Evolutionary conservation across 345 rosid species (phyloP), one percentile per base, ranked within the genome.

Genomic region (Mangifera indica): DNA sequence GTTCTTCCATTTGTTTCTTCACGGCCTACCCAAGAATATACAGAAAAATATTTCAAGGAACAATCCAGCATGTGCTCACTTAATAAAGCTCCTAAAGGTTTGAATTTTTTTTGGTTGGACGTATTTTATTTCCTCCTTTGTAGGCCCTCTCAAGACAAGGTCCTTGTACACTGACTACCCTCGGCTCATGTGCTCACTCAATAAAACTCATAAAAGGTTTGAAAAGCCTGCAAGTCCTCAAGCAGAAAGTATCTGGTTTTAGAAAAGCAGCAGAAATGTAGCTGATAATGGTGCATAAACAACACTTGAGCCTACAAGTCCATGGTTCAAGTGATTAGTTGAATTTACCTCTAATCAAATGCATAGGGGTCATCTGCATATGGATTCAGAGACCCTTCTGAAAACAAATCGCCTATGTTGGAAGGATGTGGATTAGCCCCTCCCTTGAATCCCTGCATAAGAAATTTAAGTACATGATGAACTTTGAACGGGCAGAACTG

Each of bases 331-430:
- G 51, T 25, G 60, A 54, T 61, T 12, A 67, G 60, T 10, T 51
- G 63, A 29, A 66, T 61, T 17, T 75, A 73, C 79, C 79, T 74
- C 82, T 82, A 92, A 68, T 84, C 96, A 86, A 92, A 95, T 63
- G 98, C 96, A 55, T 92, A 95, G 8, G 99, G 99, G 82, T 95
- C 98, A 76, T 95, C 91, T 12, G 89, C 91, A 71, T 95, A 92
- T 44, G 98, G 98, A 76, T 95, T 92, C 63, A 93, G 80, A 8
- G 93, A 91, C 26, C 97, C 98, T 86, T 93, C 98, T 66, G 93
- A 78, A 79, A 93, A 93, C 85, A 93, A 74, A 77, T 93, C 98
- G 20, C 95, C 97, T 1, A 91, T 89, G 79, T 88, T 91, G 74
- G 98, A 84, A 69, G 87, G 81, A 63, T 70, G 85, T 59, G 72